These are phyloP conservation scores for Cladosporium sp. DNA, from an alignment of 2,329 filamentous ascomycete genomes.

Conservation along the genomic window DNA sequence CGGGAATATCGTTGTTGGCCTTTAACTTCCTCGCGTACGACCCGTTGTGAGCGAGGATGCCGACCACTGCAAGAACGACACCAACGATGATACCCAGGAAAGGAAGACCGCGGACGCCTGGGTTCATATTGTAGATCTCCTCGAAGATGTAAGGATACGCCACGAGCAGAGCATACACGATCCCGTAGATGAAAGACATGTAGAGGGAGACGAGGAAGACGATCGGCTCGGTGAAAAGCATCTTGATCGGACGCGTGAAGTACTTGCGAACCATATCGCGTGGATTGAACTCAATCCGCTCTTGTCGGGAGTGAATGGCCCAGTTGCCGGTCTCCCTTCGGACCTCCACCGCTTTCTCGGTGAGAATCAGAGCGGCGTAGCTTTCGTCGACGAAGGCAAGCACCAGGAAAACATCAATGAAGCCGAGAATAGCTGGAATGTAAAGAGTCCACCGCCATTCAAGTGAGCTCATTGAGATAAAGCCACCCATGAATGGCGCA, in stretches of 20 bases:
- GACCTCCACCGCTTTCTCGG: conserved; percentile 44
- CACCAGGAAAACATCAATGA: conserved; percentile 42
- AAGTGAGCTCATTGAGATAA: conserved; percentile 23
- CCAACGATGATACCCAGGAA: conserved; percentile 68
- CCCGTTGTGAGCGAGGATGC: conserved; percentile 7
- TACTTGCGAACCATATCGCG: conserved; percentile 48
- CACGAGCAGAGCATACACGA: conserved; percentile 48
- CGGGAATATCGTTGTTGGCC: conserved; percentile 19
- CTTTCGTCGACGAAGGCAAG: conserved; percentile 50
- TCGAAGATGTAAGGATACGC: conserved; percentile 61
- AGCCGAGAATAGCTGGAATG: conserved; percentile 51
- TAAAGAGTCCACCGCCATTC: conserved; percentile 37
- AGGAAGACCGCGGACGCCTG: conserved; percentile 60
- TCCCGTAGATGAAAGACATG: conserved; percentile 58
- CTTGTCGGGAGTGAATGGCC: conserved; percentile 19
- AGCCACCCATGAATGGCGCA: conserved; percentile 29
- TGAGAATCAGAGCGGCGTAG: conserved; percentile 55
- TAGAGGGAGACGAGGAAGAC: conserved; percentile 65
- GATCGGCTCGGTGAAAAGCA: conserved; percentile 69
- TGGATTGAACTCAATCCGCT: conserved; percentile 22
- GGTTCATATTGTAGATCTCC: conserved; percentile 56
- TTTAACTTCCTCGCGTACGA: conserved; percentile 11
- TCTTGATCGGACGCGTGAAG: conserved; percentile 58
- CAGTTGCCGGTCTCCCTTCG: conserved; percentile 19
- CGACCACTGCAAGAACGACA: conserved; percentile 55